Conservation (phyloP, 257 asterid species). For the Solanum acaule region DNA sequence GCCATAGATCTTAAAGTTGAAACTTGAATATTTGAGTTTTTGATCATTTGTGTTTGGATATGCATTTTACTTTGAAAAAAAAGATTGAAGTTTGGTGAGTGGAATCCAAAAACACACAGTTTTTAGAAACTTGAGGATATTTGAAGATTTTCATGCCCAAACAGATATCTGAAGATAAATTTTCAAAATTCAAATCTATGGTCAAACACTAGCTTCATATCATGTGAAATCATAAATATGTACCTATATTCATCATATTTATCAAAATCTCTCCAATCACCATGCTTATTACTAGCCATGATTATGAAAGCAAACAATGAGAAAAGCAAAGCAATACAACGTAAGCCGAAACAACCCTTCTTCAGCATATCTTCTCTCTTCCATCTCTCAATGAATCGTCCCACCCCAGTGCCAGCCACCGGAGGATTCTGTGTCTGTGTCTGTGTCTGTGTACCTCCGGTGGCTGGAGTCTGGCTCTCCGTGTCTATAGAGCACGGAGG, state of each 20-base stretch:
- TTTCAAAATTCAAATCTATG: neutral
- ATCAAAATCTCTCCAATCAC: constrained; percentile 58
- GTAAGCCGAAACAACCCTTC: constrained; percentile 32
- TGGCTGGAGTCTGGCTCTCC: neutral
- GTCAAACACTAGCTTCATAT: neutral
- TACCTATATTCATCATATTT: constrained; percentile 68
- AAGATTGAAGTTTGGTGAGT: neutral
- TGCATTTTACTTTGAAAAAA: neutral
- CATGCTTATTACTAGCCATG: constrained; percentile 64
- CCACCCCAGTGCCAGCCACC: constrained; percentile 15
- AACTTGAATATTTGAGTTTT: neutral
- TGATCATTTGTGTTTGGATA: neutral
- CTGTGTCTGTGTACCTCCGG: neutral
- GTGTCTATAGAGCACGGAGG: constrained; percentile 12
- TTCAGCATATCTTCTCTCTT: constrained; percentile 44
- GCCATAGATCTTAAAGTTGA: neutral
- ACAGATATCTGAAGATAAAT: too few relatives aligned
- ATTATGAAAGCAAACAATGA: constrained; percentile 63
- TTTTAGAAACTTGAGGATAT: neutral
- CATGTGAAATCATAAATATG: neutral
- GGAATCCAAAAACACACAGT: neutral
- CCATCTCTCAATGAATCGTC: constrained; percentile 32
- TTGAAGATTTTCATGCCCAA: neutral
- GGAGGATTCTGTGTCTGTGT: constrained; percentile 27
- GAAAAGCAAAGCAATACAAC: constrained; percentile 35